Conservation (phyloP, 2,329 filamentous ascomycete genomes). For the Akanthomyces dipterigenus region DNA sequence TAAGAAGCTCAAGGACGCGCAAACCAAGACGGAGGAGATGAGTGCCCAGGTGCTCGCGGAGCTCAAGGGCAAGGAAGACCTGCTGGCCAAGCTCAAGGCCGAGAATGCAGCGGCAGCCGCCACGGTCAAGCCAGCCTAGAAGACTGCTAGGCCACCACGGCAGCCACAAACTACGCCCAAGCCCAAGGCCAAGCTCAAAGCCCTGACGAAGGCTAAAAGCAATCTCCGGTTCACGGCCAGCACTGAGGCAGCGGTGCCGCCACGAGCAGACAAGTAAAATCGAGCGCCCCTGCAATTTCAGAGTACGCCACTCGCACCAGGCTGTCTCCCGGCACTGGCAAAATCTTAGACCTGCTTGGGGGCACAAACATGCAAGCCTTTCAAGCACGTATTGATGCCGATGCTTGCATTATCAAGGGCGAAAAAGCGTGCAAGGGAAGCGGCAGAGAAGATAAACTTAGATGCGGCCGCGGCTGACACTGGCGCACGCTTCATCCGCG, state of each 20-base stretch:
- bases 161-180: not conserved
- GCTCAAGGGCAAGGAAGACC: conserved; percentile 58
- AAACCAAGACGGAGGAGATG: conserved; percentile 56
- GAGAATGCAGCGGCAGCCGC: conserved; percentile 42
- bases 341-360: too few species aligned
- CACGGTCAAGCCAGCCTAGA: conserved; percentile 25
- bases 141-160: conserved; percentile 2
- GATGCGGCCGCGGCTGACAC: not conserved
- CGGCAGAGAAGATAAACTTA: not conserved
- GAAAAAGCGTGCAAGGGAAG: not conserved
- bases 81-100: conserved; percentile 54
- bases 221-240: not conserved
- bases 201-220: not conserved
- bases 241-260: not conserved
- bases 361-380: not conserved
- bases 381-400: not conserved
- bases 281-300: not conserved
- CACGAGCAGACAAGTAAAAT: not conserved
- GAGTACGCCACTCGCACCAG: too few species aligned
- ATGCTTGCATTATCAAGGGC: not conserved
- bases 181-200: conserved; percentile 1
- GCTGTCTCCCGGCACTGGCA: not conserved
- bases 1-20: conserved; percentile 55
- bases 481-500: not conserved
- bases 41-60: conserved; percentile 51